A percentile compares a stretch with the other conserved stretches of the same genome.
Conservation (phyloP, 768 basidiomycete species). For the Suillus decipiens region DNA sequence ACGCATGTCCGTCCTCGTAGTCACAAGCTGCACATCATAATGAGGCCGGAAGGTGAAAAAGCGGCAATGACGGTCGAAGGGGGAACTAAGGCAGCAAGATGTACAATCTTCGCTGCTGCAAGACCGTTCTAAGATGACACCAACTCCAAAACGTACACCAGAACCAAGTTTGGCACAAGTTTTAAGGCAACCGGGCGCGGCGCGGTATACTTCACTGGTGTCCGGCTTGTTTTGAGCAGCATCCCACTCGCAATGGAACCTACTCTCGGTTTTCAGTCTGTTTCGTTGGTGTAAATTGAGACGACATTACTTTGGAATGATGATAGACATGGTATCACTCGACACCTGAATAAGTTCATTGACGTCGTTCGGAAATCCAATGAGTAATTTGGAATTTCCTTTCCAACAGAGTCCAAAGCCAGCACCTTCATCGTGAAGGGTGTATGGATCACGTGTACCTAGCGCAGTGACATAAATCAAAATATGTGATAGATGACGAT, state of each 20-base stretch:
- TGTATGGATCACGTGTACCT: constrained; percentile 86
- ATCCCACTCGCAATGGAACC: constrained; percentile 5
- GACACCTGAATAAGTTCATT: constrained; percentile 80
- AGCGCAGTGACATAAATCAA: neutral
- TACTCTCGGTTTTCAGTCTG: neutral
- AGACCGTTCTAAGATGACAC: constrained; percentile 78
- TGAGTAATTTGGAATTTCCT: constrained; percentile 67
- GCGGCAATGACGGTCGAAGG: constrained; percentile 79
- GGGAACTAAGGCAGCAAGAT: constrained; percentile 62
- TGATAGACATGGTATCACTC: constrained; percentile 79
- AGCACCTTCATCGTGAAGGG: constrained; percentile 67
- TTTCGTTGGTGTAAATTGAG: neutral
- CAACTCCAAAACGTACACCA: constrained; percentile 86
- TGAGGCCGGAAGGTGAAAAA: constrained; percentile 82
- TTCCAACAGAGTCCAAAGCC: constrained; percentile 88
- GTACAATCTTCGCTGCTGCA: constrained; percentile 67
- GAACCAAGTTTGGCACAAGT: constrained; percentile 82
- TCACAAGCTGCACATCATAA: constrained; percentile 64
- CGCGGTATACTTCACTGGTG: neutral
- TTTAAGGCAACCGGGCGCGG: constrained; percentile 50
- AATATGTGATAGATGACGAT: neutral
- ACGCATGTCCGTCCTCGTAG: constrained; percentile 38
- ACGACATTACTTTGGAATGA: constrained; percentile 71
- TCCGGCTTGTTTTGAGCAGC: neutral
- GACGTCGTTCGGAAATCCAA: constrained; percentile 71